Percentiles rank a stretch among this genome's conserved stretches.
phyloP scores from a whole-genome alignment of 257 asterid species.

The Scutellaria baicalensis region DNA sequence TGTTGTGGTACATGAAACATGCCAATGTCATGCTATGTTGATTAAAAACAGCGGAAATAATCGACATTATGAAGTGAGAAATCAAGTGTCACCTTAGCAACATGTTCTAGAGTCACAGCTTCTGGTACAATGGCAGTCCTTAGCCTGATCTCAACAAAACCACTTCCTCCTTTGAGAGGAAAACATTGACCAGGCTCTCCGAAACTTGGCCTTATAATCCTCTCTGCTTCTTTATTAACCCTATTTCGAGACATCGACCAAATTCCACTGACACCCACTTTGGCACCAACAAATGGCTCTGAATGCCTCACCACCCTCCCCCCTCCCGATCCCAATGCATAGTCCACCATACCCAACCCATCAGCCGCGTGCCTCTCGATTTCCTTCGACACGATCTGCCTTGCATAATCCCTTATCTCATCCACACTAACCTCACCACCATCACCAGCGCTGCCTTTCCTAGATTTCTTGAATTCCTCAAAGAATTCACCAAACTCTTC shows the following conservation, averaged over 20 bases:
- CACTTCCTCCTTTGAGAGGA: constrained; percentile 60
- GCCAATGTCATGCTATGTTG: neutral
- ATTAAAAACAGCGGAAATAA: neutral
- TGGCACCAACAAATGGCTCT: constrained; percentile 34
- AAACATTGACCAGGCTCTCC: constrained; percentile 98
- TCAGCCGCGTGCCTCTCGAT: constrained; percentile 82
- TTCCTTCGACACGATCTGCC: constrained; percentile 61
- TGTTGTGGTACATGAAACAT: neutral
- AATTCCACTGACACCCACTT: constrained; percentile 6
- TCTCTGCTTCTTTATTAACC: constrained; percentile 39
- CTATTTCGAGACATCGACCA: constrained; percentile 16
- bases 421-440: constrained; percentile 45
- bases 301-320: constrained; percentile 74
- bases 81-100: constrained; percentile 46
- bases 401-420: constrained; percentile 58
- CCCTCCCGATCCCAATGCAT: constrained; percentile 72
- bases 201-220: constrained; percentile 83
- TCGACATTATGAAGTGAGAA: neutral
- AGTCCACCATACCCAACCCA: constrained; percentile 84
- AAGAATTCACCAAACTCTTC: constrained; percentile 56
- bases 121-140: constrained; percentile 63
- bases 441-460: constrained; percentile 19
- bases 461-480: constrained; percentile 48
- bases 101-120: constrained; percentile 85
- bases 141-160: constrained; percentile 67